Evolutionary conservation across 257 asterid genomes (phyloP).

Genomic region (Petrea volubilis): DNA sequence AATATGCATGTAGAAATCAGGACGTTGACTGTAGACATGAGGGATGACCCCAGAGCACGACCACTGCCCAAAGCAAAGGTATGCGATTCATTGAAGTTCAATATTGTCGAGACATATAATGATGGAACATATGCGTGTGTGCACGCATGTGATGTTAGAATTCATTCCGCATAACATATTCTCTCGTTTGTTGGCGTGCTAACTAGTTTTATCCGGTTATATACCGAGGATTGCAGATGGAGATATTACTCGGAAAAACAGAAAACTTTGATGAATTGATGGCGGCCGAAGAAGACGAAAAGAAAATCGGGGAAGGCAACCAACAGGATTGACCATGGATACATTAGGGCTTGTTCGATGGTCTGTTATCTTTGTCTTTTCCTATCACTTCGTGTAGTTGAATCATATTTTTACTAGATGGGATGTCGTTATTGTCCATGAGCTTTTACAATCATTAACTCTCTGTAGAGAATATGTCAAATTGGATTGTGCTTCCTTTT

Average conservation of each 20-base stretch:
- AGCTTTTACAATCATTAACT: not conserved
- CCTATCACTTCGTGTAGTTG: not conserved
- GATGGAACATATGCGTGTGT: no score
- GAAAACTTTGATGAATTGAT: conserved; percentile 54
- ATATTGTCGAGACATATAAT: no score
- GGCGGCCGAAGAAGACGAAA: conserved; percentile 60
- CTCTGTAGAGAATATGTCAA: not conserved
- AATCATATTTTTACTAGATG: not conserved
- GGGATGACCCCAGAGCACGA: conserved; percentile 62
- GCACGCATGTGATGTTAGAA: no score
- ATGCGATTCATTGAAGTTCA: not conserved
- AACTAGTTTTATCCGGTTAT: not conserved
- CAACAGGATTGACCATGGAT: conserved; percentile 37
- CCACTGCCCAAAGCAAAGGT: conserved; percentile 81
- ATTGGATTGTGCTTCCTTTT: not conserved
- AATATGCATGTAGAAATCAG: conserved; percentile 49
- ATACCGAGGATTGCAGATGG: conserved; percentile 40
- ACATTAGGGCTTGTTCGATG: not conserved
- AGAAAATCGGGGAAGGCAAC: conserved; percentile 37
- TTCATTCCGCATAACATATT: no score
- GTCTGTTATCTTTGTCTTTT: not conserved
- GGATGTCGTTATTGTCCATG: not conserved
- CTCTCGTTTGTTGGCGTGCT: not conserved
- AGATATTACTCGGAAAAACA: conserved; percentile 53
- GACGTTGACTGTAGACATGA: conserved; percentile 72